These are phyloP conservation scores for Suillus brevipes DNA, from an alignment of 768 basidiomycete species.

Conservation along the genomic window DNA sequence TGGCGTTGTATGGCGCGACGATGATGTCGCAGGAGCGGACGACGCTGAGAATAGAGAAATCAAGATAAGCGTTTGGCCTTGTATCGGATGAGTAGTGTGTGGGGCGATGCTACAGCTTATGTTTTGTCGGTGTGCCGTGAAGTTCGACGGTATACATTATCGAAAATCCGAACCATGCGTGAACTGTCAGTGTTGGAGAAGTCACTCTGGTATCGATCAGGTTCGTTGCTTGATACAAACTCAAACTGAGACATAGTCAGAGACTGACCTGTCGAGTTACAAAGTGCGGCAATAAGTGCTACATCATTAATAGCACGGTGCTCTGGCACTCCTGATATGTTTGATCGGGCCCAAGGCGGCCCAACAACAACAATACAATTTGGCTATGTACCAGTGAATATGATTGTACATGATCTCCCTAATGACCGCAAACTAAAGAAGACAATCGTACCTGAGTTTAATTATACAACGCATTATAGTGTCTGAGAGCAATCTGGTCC, in stretches of 20 bases:
- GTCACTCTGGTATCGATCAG: not conserved
- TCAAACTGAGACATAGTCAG: not conserved
- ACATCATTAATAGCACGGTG: not conserved
- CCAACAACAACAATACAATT: not conserved
- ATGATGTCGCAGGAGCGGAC: not conserved
- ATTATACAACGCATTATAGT: not conserved
- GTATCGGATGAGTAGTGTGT: too few relatives aligned
- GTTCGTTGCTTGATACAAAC: not conserved
- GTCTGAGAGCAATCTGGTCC: not conserved
- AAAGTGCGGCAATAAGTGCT: not conserved
- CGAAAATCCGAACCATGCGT: too few relatives aligned
- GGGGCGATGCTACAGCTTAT: too few relatives aligned
- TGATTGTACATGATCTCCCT: not conserved
- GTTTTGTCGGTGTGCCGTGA: too few relatives aligned
- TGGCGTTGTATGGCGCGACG: conserved; percentile 12
- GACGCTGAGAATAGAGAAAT: not conserved
- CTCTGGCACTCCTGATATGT: not conserved
- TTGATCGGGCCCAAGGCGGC: not conserved
- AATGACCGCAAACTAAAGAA: not conserved
- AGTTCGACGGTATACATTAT: too few relatives aligned
- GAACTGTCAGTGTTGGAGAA: not conserved
- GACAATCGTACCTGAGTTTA: not conserved
- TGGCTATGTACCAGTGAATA: not conserved
- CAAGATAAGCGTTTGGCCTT: conserved; percentile 4
- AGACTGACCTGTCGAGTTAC: not conserved